Evolutionary conservation across 495 filamentous ascomycete species (phyloP), one percentile per base, ranked within the genome.

Genomic region (Penicillium paxilli): DNA sequence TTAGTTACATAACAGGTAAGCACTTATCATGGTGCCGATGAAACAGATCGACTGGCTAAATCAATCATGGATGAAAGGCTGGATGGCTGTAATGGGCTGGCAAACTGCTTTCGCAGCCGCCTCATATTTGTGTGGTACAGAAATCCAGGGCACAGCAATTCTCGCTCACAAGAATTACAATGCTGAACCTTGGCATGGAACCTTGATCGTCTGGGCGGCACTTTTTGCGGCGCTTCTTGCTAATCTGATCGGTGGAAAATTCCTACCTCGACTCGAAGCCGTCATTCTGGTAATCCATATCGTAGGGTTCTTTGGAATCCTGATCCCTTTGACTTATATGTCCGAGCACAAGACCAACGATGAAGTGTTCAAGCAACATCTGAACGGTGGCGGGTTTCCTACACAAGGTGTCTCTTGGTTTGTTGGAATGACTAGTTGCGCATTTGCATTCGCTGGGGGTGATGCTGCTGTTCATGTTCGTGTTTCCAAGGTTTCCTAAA

Each of bases 281-380:
- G 3, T 72, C 8, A 50, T 76, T 9, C 55, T 80, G 2, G 54
- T 75, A 10, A 21, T 78, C 4, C 75, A 80, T 40, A 44, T 79
- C 14, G 21, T 70, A 9, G 74, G 73, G 16, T 76, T 80, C 54
- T 78, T 81, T 48, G 73, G 65, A 9, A 67, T 83, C 46, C 51
- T 81, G 5, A 76, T 81, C 40, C 69, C 74, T 14, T 35, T 67
- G 1, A 33, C 45, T 16, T 55, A 64, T 33, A 63, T 59, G 44
- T 63, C 67, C 10, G 52, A 65, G 32, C 60, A 67, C 40, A 53
- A 47, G n/a, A 40, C 51, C 37, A 55, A 61, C 0, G 44, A 54
- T 7, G 51, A 60, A 49, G 72, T 75, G 12, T 75, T 75, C 25
- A 60, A 59, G 5, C 55, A 60, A 5, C 75, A 77, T 35, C 28